Evolutionary conservation across 2,329 filamentous ascomycete species (phyloP).

Genomic region (Mollisia scopiformis): DNA sequence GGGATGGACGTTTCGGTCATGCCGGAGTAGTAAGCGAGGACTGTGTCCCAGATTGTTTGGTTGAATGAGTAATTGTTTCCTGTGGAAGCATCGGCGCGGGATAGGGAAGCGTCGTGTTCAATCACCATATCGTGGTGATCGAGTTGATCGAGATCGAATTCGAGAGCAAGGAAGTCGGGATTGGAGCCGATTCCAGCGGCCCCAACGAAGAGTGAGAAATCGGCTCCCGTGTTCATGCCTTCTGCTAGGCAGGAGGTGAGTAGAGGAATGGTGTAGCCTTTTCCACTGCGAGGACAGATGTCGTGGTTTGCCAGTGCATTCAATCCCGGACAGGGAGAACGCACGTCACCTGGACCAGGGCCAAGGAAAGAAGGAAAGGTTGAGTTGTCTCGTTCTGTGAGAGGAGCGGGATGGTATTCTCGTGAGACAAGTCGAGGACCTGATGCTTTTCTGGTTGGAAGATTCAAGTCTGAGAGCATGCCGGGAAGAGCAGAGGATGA

Average conservation of each 20-base stretch:
- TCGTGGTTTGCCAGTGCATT: constrained; percentile 35
- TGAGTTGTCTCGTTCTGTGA: not conserved
- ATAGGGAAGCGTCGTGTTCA: constrained; percentile 12
- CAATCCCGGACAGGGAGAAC: constrained; percentile 33
- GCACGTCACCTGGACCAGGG: constrained; percentile 17
- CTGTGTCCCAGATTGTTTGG: constrained; percentile 9
- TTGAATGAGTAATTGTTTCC: constrained; percentile 13
- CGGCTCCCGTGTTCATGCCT: constrained; percentile 35
- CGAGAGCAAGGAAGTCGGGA: constrained; percentile 11
- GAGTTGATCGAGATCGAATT: constrained; percentile 26
- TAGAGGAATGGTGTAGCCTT: constrained; percentile 32
- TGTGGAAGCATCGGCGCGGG: constrained; percentile 5
- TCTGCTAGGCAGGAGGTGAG: constrained; percentile 24
- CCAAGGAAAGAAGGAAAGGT: constrained; percentile 1
- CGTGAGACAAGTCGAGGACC: not conserved
- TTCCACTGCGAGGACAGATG: constrained; percentile 37
- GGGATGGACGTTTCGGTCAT: constrained; percentile 3
- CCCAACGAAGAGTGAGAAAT: constrained; percentile 30
- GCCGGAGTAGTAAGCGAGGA: constrained; percentile 4
- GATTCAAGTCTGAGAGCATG: not conserved
- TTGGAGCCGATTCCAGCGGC: constrained; percentile 21
- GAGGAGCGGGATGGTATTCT: not conserved
- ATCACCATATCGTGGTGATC: constrained; percentile 12
- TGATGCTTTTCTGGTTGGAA: not conserved
- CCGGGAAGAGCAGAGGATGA: not conserved